A percentile compares a stretch with the other conserved stretches of the same genome.
These are phyloP conservation scores for Holtermanniella nyarrowii DNA, from an alignment of 768 basidiomycete species.

Conservation along the genomic window DNA sequence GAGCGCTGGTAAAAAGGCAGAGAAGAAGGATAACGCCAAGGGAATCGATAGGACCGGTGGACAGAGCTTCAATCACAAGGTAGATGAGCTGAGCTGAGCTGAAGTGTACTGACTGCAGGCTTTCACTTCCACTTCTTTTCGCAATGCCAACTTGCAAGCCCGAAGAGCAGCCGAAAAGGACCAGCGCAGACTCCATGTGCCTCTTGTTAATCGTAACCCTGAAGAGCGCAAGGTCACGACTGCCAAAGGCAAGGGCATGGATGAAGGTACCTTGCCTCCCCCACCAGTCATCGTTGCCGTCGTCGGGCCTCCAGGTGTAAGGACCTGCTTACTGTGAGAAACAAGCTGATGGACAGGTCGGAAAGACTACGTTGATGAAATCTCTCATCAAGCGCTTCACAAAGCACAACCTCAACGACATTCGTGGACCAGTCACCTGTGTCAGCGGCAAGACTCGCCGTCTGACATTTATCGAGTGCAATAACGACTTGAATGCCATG, in stretches of 20 bases:
- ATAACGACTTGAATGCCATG: constrained; percentile 96
- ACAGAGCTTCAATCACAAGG: constrained; percentile 84
- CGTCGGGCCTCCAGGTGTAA: constrained; percentile 83
- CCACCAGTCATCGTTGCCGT: constrained; percentile 91
- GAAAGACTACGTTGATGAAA: constrained; percentile 88
- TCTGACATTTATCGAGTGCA: constrained; percentile 94
- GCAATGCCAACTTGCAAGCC: constrained; percentile 77
- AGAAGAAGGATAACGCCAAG: constrained; percentile 59
- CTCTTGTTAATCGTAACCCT: constrained; percentile 87
- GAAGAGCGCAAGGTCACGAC: constrained; percentile 41
- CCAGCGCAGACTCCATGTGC: constrained; percentile 90
- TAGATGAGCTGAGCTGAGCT: constrained; percentile 33
- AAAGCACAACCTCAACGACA: constrained; percentile 81
- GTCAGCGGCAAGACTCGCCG: constrained; percentile 85
- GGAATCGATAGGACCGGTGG: constrained; percentile 59
- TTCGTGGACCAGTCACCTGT: constrained; percentile 87
- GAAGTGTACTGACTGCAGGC: constrained; percentile 47
- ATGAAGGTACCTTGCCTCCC: constrained; percentile 59
- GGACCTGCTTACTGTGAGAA: constrained; percentile 8
- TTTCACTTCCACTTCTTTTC: constrained; percentile 84
- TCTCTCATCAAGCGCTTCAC: constrained; percentile 83
- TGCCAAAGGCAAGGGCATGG: constrained; percentile 38
- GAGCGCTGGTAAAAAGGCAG: constrained; percentile 59
- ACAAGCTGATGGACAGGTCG: constrained; percentile 45
- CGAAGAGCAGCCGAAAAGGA: constrained; percentile 84